These are phyloP conservation scores for Coemansia sp. DNA, from an alignment of 192 early-diverging fungal species.

Conservation along the genomic window DNA sequence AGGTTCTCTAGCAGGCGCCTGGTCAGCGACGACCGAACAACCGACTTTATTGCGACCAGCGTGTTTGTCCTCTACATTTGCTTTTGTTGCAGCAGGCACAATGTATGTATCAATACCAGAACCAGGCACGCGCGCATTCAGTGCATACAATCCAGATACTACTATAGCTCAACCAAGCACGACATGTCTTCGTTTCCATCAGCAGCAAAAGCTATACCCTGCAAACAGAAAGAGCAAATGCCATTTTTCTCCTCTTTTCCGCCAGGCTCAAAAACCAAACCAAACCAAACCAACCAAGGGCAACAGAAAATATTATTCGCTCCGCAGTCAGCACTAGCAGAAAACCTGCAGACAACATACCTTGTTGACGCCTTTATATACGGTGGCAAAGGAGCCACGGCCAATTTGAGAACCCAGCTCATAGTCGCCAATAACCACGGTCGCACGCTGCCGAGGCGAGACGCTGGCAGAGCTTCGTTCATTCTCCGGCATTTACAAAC, in stretches of 20 bases:
- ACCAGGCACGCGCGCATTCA: neutral
- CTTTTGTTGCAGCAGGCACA: neutral
- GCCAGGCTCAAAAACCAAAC: too few species aligned
- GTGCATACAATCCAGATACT: too few species aligned
- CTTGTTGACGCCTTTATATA: conserved; percentile 80
- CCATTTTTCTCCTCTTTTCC: neutral
- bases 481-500: conserved; percentile 44
- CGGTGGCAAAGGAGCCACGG: conserved; percentile 94
- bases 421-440: conserved; percentile 75
- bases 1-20: conserved; percentile 90
- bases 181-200: too few species aligned
- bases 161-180: too few species aligned
- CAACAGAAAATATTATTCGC: too few species aligned
- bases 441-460: conserved; percentile 45
- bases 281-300: too few species aligned
- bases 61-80: conserved; percentile 54
- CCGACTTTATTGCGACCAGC: conserved; percentile 90
- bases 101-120: neutral
- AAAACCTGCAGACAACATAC: conserved; percentile 26
- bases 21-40: conserved; percentile 85
- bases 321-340: neutral
- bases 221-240: neutral
- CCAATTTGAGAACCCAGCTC: conserved; percentile 84
- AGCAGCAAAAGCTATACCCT: too few species aligned
- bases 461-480: conserved; percentile 18